A percentile compares a stretch with the other conserved stretches of the same genome.
Conservation (phyloP, 106 monocot genomes). For the Xerophyta viscosa region DNA sequence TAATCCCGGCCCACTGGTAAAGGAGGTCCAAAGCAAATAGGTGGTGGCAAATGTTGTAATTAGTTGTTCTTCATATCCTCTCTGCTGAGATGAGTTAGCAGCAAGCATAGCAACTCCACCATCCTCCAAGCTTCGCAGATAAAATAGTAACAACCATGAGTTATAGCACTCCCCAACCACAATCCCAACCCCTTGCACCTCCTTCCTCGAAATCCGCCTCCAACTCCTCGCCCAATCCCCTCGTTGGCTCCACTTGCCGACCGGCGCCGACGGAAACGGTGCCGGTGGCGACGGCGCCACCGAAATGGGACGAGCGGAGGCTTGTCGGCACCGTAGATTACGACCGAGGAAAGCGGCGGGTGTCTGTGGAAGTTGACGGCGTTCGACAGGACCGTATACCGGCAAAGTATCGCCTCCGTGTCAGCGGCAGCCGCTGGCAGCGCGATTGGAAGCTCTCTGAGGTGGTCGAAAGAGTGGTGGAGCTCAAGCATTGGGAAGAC, state of each 20-base stretch:
- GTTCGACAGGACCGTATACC: slow-evolving; percentile 61
- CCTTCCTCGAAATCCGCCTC: too few relatives aligned
- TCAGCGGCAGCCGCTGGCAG: slow-evolving; percentile 52
- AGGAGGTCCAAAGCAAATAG: too few relatives aligned
- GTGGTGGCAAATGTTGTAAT: too few relatives aligned
- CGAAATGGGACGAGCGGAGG: slow-evolving; percentile 50
- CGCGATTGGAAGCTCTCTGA: slow-evolving; percentile 85
- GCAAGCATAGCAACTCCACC: too few relatives aligned
- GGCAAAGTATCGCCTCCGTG: slow-evolving; percentile 53
- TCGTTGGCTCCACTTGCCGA: too few relatives aligned
- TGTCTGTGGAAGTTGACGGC: slow-evolving; percentile 49
- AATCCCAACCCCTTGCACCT: too few relatives aligned
- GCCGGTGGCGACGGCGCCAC: slow-evolving; percentile 10
- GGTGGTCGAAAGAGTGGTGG: slow-evolving; percentile 54
- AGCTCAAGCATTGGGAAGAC: slow-evolving; percentile 65
- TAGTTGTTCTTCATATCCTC: too few relatives aligned
- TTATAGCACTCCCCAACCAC: too few relatives aligned
- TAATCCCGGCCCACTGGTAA: too few relatives aligned
- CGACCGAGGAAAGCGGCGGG: slow-evolving; percentile 45
- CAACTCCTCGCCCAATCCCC: not conserved
- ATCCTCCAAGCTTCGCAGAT: too few relatives aligned
- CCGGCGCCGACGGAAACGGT: not conserved
- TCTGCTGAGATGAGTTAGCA: too few relatives aligned
- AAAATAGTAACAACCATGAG: too few relatives aligned
- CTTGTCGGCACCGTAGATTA: slow-evolving; percentile 63